A percentile compares a stretch with the other conserved stretches of the same genome.
These are phyloP conservation scores for Balansia obtecta DNA, from an alignment of 2,329 filamentous ascomycete species.

Conservation along the genomic window DNA sequence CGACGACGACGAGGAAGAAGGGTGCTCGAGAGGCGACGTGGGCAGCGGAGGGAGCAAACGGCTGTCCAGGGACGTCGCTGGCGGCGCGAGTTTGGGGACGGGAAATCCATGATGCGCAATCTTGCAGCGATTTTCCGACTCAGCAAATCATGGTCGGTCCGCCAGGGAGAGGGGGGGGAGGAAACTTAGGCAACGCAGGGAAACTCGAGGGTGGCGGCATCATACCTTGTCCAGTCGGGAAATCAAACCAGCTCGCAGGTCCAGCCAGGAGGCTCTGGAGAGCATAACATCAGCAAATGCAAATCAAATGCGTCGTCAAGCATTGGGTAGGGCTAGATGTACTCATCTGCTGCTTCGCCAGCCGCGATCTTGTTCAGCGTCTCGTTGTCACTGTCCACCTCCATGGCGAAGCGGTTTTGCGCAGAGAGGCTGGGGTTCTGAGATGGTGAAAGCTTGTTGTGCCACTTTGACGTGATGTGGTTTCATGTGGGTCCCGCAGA, in stretches of 20 bases:
- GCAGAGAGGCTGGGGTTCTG: not conserved
- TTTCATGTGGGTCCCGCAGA: too few relatives aligned
- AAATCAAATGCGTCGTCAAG: conserved; percentile 5
- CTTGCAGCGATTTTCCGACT: conserved; percentile 29
- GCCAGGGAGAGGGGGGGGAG: too few relatives aligned
- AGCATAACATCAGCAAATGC: conserved; percentile 18
- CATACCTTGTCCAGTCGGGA: conserved; percentile 52
- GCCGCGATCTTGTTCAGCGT: conserved; percentile 35
- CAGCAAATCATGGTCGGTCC: not conserved
- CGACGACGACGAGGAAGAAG: too few relatives aligned
- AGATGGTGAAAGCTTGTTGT: conserved; percentile 3
- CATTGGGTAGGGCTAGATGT: conserved; percentile 18
- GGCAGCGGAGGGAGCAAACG: conserved; percentile 29
- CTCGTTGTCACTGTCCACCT: conserved; percentile 41
- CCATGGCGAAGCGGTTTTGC: conserved; percentile 29
- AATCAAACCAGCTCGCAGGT: conserved; percentile 51
- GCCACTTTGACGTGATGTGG: not conserved
- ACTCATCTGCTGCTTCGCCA: conserved; percentile 44
- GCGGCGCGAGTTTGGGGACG: conserved; percentile 46
- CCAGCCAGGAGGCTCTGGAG: conserved; percentile 56
- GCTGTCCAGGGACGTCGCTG: conserved; percentile 11
- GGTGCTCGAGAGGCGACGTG: conserved; percentile 29
- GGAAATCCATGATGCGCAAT: conserved; percentile 67
- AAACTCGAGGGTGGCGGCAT: not conserved
- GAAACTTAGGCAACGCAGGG: not conserved